These are phyloP conservation scores for Populus trichocarpa DNA, from an alignment of 441 rosid genomes.

Conservation along the genomic window DNA sequence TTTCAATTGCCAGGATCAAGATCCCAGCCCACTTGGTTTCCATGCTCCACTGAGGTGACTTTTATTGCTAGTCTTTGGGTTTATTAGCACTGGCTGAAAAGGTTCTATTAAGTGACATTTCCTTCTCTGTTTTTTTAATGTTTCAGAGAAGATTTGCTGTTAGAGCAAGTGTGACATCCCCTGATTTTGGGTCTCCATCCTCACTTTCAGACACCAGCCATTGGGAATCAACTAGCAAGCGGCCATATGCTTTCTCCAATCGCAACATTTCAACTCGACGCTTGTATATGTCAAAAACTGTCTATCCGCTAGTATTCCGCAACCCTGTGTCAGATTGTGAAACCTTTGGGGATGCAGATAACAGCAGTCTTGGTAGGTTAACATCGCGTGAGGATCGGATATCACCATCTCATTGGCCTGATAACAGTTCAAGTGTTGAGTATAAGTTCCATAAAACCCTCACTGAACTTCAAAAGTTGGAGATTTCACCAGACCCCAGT, in stretches of 20 bases:
- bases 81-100: conserved; percentile 13
- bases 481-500: conserved; percentile 53
- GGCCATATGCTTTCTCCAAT: conserved; percentile 35
- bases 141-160: conserved; percentile 43
- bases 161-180: conserved; percentile 43
- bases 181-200: conserved; percentile 61
- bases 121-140: conserved; percentile 11
- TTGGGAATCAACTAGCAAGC: conserved; percentile 51
- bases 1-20: conserved; percentile 40
- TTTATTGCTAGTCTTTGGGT: conserved; percentile 6
- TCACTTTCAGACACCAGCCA: conserved; percentile 48
- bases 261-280: conserved; percentile 40
- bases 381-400: conserved; percentile 43
- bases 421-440: conserved; percentile 36
- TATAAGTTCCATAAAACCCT: conserved; percentile 47
- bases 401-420: conserved; percentile 56
- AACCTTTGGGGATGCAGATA: conserved; percentile 40
- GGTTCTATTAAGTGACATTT: conserved; percentile 8
- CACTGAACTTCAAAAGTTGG: conserved; percentile 45
- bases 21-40: conserved; percentile 44
- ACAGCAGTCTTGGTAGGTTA: conserved; percentile 38
- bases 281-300: conserved; percentile 58
- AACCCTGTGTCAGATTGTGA: conserved; percentile 79
- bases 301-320: conserved; percentile 66
- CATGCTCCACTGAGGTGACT: conserved; percentile 51